Evolutionary conservation across 768 basidiomycete species (phyloP).

Genomic region (Suillus brevipes): DNA sequence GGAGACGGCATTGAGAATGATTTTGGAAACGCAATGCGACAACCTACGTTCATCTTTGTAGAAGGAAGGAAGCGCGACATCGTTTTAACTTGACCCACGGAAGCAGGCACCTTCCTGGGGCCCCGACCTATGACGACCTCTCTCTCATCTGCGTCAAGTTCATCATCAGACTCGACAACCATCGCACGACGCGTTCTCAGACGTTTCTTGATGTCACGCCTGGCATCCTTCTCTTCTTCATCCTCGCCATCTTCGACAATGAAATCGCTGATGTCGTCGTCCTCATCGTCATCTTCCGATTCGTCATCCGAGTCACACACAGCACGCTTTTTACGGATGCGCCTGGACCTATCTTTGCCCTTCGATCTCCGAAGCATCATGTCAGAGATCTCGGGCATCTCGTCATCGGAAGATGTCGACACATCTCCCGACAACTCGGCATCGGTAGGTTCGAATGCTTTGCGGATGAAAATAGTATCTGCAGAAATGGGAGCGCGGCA

Average conservation of each 20-base stretch:
- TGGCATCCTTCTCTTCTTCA: slow-evolving; percentile 52
- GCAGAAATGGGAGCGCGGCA: slow-evolving; percentile 55
- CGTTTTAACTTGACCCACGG: slow-evolving; percentile 39
- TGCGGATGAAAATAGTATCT: slow-evolving; percentile 51
- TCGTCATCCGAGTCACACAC: slow-evolving; percentile 30
- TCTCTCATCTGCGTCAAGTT: slow-evolving; percentile 40
- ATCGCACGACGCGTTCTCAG: slow-evolving; percentile 40
- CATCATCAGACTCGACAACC: slow-evolving; percentile 48
- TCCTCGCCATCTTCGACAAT: slow-evolving; percentile 55
- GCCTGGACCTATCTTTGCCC: slow-evolving; percentile 27
- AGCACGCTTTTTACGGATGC: slow-evolving; percentile 19
- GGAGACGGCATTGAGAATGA: neutral
- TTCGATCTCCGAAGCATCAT: slow-evolving; percentile 13
- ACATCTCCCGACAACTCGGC: slow-evolving; percentile 34
- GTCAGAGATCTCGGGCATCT: slow-evolving; percentile 30
- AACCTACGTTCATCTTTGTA: slow-evolving; percentile 70
- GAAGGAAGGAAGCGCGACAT: slow-evolving; percentile 64
- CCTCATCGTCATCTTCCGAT: slow-evolving; percentile 36
- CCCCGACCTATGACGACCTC: slow-evolving; percentile 42
- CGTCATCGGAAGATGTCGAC: slow-evolving; percentile 23
- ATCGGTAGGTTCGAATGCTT: slow-evolving; percentile 62
- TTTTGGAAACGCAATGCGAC: neutral
- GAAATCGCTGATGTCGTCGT: slow-evolving; percentile 51
- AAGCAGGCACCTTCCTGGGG: slow-evolving; percentile 29
- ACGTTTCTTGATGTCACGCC: slow-evolving; percentile 38